Evolutionary conservation across 768 basidiomycete species (phyloP).

Genomic region (Naganishia antarctica): DNA sequence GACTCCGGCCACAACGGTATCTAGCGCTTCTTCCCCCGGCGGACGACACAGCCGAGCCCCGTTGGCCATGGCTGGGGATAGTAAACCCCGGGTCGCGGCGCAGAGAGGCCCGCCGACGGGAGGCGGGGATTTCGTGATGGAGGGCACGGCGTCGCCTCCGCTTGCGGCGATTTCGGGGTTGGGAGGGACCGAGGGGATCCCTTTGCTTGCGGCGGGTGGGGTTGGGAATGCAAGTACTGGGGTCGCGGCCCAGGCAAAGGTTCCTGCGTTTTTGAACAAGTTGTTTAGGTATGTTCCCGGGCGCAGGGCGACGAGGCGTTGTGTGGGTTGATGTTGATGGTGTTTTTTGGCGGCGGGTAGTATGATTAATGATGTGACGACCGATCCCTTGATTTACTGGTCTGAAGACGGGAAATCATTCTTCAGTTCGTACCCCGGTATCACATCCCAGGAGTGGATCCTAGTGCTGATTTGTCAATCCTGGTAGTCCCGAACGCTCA

Average conservation of each 20-base stretch:
- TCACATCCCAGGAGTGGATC: neutral
- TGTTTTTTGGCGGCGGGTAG: too few species aligned
- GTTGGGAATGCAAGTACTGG: too few species aligned
- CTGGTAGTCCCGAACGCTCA: conserved; percentile 79
- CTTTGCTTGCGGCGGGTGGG: too few species aligned
- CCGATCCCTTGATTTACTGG: conserved; percentile 84
- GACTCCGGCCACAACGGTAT: too few species aligned
- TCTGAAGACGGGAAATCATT: conserved; percentile 85
- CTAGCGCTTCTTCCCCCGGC: too few species aligned
- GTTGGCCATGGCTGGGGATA: too few species aligned
- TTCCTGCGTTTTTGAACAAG: conserved; percentile 27
- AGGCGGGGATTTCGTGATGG: neutral
- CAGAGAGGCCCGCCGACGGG: too few species aligned
- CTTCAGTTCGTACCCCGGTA: conserved; percentile 61
- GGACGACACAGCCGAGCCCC: too few species aligned
- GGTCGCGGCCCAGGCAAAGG: conserved; percentile 22
- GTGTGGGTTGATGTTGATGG: too few species aligned
- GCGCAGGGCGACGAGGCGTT: too few species aligned
- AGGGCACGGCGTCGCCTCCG: conserved; percentile 1
- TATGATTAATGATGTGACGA: conserved; percentile 83
- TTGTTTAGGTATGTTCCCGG: conserved; percentile 28
- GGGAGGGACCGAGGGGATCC: neutral
- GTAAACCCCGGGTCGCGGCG: neutral
- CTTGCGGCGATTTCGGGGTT: neutral
- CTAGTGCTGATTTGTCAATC: too few species aligned